Evolutionary conservation across 306 rosid species (phyloP), one percentile per base, ranked within the genome.

Genomic region (Quercus gilva): DNA sequence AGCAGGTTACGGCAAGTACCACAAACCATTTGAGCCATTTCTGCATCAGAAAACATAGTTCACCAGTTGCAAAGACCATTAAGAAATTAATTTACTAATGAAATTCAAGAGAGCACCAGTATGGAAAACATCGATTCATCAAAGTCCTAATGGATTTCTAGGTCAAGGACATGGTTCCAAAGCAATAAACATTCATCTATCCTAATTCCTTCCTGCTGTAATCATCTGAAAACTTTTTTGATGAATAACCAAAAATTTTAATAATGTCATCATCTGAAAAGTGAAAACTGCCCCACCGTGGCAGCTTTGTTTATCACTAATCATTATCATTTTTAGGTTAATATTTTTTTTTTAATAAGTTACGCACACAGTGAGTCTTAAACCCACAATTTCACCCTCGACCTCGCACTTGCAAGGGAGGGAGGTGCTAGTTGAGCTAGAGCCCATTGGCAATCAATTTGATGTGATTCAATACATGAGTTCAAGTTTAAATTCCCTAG

Each of bases 1-100:
- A 94, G 97, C 73, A 94, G 90, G 73, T 81, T 92, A 55, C 80
- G 89, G 79, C 99, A 94, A n/a, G 97, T 85, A 60, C 99, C 99
- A 70, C 99, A 94, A 28, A 94, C 95, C 91, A 94, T 81, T 89
- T 94, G 97, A 76, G 86, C 97, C 85, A 87, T 84, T 78, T 88
- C 97, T 88, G 88, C 81, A 74, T 69, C 81, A 82, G 45, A 76
- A 71, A 65, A 63, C 73, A 43, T 43, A 4, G 51, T 21, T 63
- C 20, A 77, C 28, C 56, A 64, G 31, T 76, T 73, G 45, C 80
- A 53, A 69, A 71, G 61, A 59, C 60, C 13, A 49, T 86, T 19
- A 25, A 72, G 76, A 43, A 26, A 55, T 78, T 59, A 19, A 28
- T 59, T 57, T 60, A 64, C 63, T 21, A 72, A 9, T 8, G 3